Conservation (phyloP, 352 stramenopile genomes). For the Globisporangium spiculum region DNA sequence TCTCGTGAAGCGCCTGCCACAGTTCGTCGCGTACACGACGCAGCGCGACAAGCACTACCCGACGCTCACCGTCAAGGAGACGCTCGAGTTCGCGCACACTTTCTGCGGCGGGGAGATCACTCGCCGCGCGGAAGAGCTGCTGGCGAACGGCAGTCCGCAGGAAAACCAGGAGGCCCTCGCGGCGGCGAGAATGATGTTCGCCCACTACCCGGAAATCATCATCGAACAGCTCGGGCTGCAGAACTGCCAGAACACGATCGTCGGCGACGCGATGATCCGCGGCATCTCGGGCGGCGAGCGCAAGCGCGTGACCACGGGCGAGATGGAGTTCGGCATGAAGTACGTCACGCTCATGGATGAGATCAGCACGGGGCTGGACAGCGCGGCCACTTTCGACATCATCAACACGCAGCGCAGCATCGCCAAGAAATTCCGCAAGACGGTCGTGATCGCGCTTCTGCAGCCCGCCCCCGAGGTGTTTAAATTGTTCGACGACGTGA, state of each 20-base stretch:
- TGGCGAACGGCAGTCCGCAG: background rate
- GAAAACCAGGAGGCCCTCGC: background rate
- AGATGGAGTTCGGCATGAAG: conserved; percentile 86
- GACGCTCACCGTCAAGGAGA: conserved; percentile 51
- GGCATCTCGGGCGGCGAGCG: conserved; percentile 71
- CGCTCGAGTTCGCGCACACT: conserved; percentile 41
- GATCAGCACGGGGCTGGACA: conserved; percentile 90
- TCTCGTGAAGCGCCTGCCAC: conserved; percentile 29
- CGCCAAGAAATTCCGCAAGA: conserved; percentile 36
- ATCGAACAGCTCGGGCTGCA: conserved; percentile 17
- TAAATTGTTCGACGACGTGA: background rate
- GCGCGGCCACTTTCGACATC: conserved; percentile 66
- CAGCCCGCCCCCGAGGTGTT: background rate
- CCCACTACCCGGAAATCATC: conserved; percentile 41
- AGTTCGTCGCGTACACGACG: conserved; percentile 47
- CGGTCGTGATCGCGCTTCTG: background rate
- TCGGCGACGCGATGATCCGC: conserved; percentile 52
- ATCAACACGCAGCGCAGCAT: conserved; percentile 42
- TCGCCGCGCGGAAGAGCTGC: background rate
- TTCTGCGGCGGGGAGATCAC: conserved; percentile 22
- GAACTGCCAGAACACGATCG: conserved; percentile 16
- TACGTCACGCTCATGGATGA: conserved; percentile 85
- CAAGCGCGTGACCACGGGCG: conserved; percentile 70
- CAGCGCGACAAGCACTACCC: conserved; percentile 52
- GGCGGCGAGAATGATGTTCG: conserved; percentile 17